phyloP scores from a whole-genome alignment of 2,329 filamentous ascomycete species.

The Monilinia laxa region DNA sequence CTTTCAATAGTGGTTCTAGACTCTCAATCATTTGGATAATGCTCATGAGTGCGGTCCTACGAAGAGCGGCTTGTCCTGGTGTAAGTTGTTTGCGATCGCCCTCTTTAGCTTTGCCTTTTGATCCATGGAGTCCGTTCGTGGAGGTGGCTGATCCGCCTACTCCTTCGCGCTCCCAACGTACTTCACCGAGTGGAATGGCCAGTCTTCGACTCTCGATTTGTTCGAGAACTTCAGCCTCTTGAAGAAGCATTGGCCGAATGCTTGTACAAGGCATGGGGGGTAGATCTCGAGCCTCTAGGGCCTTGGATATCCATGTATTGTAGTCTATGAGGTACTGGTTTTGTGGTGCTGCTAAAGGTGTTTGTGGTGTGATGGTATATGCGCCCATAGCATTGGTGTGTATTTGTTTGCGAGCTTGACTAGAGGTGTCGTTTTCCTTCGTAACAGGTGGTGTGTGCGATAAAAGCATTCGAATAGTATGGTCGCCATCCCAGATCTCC shows the following conservation, averaged over 20 bases:
- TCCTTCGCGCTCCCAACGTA: slow-evolving; percentile 82
- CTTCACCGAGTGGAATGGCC: slow-evolving; percentile 81
- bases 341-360: slow-evolving; percentile 74
- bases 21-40: slow-evolving; percentile 82
- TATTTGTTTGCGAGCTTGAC: slow-evolving; percentile 60
- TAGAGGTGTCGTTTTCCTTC: slow-evolving; percentile 39
- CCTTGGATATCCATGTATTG: slow-evolving; percentile 77
- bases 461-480: slow-evolving; percentile 77
- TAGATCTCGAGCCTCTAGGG: slow-evolving; percentile 69
- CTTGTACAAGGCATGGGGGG: slow-evolving; percentile 75
- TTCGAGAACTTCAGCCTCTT: slow-evolving; percentile 70
- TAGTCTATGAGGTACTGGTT: slow-evolving; percentile 83
- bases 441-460: slow-evolving; percentile 63
- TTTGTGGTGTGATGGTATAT: slow-evolving; percentile 79
- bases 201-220: slow-evolving; percentile 73
- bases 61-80: slow-evolving; percentile 69
- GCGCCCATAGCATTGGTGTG: slow-evolving; percentile 70
- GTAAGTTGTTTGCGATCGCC: slow-evolving; percentile 36
- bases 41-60: slow-evolving; percentile 76
- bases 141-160: slow-evolving; percentile 61
- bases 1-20: slow-evolving; percentile 77
- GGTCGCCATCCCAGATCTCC: slow-evolving; percentile 89
- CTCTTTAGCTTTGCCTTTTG: slow-evolving; percentile 39
- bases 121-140: slow-evolving; percentile 53
- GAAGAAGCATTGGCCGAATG: slow-evolving; percentile 73